Evolutionary conservation across 2,329 filamentous ascomycete genomes (phyloP).

Genomic region (Epichloe bromicola): DNA sequence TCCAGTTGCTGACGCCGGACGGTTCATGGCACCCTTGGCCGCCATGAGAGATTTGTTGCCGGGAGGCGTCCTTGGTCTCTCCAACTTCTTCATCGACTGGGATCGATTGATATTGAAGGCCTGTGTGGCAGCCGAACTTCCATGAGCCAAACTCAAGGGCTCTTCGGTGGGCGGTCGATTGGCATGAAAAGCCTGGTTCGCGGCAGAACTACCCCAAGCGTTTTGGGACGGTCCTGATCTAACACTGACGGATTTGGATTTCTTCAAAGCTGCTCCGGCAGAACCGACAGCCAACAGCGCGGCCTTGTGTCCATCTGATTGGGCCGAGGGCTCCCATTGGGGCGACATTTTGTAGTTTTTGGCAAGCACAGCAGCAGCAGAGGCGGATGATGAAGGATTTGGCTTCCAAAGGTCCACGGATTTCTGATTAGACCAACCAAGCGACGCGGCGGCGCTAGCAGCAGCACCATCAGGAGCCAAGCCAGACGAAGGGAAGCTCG

Average conservation of each 20-base stretch:
- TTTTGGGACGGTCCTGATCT: slow-evolving; percentile 15
- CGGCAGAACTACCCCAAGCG: slow-evolving; percentile 53
- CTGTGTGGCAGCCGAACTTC: slow-evolving; percentile 21
- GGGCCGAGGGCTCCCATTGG: slow-evolving; percentile 49
- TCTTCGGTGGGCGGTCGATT: slow-evolving; percentile 10
- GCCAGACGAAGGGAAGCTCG: slow-evolving; percentile 58
- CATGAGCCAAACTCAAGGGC: slow-evolving; percentile 10
- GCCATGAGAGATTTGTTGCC: slow-evolving; percentile 57
- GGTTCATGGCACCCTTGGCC: slow-evolving; percentile 58
- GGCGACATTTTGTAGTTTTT: slow-evolving; percentile 32
- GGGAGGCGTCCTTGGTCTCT: slow-evolving; percentile 19
- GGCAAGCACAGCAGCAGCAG: slow-evolving; percentile 29
- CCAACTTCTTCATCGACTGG: slow-evolving; percentile 14
- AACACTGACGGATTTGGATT: slow-evolving; percentile 5
- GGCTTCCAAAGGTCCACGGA: slow-evolving; percentile 54
- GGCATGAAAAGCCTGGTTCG: slow-evolving; percentile 50
- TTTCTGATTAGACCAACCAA: slow-evolving; percentile 61
- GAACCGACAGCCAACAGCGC: slow-evolving; percentile 49
- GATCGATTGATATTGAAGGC: slow-evolving; percentile 24
- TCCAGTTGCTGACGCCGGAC: slow-evolving; percentile 8
- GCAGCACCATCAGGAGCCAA: slow-evolving; percentile 44
- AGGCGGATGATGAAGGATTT: slow-evolving; percentile 39
- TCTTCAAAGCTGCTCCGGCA: slow-evolving; percentile 20
- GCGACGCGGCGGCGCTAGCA: slow-evolving; percentile 59
- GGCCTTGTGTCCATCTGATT: slow-evolving; percentile 58